Base-by-base conservation (phyloP, 257 asterid species). In the Lycium ferocissimum region DNA sequence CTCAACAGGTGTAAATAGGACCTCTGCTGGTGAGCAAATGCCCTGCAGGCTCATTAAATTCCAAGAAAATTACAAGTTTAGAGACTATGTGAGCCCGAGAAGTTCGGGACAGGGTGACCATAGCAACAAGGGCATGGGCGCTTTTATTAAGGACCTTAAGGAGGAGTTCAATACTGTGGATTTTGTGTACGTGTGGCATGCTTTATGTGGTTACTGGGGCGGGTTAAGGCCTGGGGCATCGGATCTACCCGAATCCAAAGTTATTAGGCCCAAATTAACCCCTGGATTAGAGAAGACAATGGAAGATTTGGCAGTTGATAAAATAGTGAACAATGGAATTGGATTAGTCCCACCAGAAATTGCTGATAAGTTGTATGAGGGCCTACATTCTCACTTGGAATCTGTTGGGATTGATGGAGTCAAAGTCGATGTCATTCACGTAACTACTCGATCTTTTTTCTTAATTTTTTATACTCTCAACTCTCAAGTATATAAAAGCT, bases 141-240 rank as follows among this genome's bases (percentile, higher is more conserved):
- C 96, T 51, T 96, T 96, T 37, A 81, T 94, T 0, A 91, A 87
- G 62, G 99, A 96, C 70, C 87, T 96, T 35, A 96, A 96, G 87
- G 92, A 88, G 54, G 89, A 62, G 1, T 96, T 88, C 82, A 84
- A 84, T 6, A 93, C 89, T 1, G 98, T 96, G 85, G 98, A 90
- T 49, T 93, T 86, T 17, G 98, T 96, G 43, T 96, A 96, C 63
- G 99, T 94, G 26, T 96, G 98, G 99, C 99, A 96, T 85, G 99
- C 99, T 0, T 63, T 96, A 22, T 94, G 98, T 66, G 99, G 98
- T 18, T 96, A 96, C n/a, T 96, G 98, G 99, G 99, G 99, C 20
- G 99, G 99, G 88, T 79, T 96, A 7, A 73, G 97, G 63, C 98
- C 99, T 76, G 85, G 86, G 7, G 87, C 70, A 2, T 38, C 86